Conservation (phyloP, 441 rosid species). For the Manihot esculenta region DNA sequence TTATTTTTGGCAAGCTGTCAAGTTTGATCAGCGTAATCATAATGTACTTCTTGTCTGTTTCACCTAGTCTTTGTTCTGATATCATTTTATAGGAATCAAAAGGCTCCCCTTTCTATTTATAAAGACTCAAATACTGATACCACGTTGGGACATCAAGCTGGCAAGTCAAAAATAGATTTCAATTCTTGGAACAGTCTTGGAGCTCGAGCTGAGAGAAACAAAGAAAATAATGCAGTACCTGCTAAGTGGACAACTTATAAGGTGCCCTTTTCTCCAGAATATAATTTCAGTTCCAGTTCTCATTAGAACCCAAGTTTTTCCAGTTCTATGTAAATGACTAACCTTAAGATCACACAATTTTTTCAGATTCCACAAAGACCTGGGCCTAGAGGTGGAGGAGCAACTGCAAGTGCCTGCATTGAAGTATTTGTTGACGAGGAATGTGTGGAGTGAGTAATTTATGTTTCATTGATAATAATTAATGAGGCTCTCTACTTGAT, state of each 20-base stretch:
- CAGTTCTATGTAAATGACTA: too few species aligned
- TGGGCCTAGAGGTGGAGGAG: constrained; percentile 37
- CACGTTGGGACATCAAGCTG: constrained; percentile 35
- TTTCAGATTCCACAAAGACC: constrained; percentile 68
- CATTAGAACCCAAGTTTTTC: too few species aligned
- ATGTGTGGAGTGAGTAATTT: constrained; percentile 50
- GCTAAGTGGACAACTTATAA: constrained; percentile 71
- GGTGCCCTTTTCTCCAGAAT: constrained; percentile 36
- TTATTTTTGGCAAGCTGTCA: not conserved
- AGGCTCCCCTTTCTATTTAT: constrained; percentile 54
- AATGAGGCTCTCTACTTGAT: not conserved
- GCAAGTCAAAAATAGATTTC: constrained; percentile 43
- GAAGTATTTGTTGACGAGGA: constrained; percentile 86
- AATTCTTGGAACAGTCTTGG: constrained; percentile 73
- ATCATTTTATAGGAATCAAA: constrained; percentile 28
- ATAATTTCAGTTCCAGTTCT: not conserved
- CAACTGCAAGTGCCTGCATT: constrained; percentile 42
- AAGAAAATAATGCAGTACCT: constrained; percentile 78
- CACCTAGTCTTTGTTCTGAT: not conserved
- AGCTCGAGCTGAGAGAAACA: constrained; percentile 76
- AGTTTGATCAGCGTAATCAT: not conserved
- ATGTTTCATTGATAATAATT: not conserved
- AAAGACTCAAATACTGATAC: constrained; percentile 46
- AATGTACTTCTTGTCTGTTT: not conserved
- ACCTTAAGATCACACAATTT: not conserved